phyloP scores from a whole-genome alignment of 2,329 filamentous ascomycete genomes.

The Verticillium albo-atrum region DNA sequence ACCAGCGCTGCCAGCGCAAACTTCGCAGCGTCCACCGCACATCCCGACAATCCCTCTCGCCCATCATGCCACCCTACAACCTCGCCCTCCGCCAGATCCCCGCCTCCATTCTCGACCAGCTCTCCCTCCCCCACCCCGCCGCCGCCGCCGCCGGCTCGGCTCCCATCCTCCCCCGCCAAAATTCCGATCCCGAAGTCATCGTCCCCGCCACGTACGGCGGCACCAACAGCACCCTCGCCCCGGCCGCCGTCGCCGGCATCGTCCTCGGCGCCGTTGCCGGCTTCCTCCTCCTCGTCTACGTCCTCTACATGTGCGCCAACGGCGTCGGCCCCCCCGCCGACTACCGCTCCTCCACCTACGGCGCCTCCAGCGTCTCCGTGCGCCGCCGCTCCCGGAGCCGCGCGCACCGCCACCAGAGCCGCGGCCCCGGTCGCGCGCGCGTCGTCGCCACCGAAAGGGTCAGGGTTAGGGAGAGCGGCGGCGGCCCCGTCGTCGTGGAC shows the following conservation, averaged over 20 bases:
- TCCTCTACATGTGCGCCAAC: conserved; percentile 46
- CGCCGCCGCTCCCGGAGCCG: conserved; percentile 10
- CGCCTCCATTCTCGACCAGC: background rate
- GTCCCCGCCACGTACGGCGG: conserved; percentile 30
- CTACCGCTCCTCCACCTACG: conserved; percentile 12
- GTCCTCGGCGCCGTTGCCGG: conserved; percentile 41
- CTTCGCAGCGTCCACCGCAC: background rate
- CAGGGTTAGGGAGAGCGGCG: conserved; percentile 15
- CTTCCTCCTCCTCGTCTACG: conserved; percentile 47
- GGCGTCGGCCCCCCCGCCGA: conserved; percentile 28
- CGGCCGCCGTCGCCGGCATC: conserved; percentile 38
- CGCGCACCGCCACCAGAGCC: conserved; percentile 6
- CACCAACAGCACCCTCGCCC: conserved; percentile 30
- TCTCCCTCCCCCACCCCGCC: background rate
- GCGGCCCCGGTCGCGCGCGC: conserved; percentile 4
- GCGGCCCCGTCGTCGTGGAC: conserved; percentile 19
- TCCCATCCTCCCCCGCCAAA: conserved; percentile 10
- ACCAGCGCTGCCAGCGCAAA: background rate
- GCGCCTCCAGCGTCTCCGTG: conserved; percentile 15
- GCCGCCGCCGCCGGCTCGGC: background rate
- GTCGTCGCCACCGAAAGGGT: conserved; percentile 24
- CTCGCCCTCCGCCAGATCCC: background rate
- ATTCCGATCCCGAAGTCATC: conserved; percentile 15
- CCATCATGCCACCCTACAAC: background rate
- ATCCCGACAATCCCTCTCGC: background rate